Percentiles rank a stretch among this genome's conserved stretches.
Conservation (phyloP, 179 eudicot species). For the Pouteria campechiana region DNA sequence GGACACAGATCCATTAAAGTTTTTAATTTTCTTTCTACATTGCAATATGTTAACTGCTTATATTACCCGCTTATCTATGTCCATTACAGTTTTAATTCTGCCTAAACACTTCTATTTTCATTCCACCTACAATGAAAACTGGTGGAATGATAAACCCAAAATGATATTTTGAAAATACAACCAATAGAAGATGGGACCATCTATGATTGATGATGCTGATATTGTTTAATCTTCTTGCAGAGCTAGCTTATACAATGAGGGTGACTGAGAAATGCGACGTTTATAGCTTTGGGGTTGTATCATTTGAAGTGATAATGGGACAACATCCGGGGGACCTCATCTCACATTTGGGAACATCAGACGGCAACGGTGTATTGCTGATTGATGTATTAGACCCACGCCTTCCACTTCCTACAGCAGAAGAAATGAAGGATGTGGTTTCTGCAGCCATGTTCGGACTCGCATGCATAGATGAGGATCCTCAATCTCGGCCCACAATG, state of each 20-base stretch:
- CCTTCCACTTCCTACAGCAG: not conserved
- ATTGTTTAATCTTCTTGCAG: too few species aligned
- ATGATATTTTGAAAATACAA: too few species aligned
- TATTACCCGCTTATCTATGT: too few species aligned
- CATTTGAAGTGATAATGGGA: constrained; percentile 5
- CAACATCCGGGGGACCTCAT: constrained; percentile 2
- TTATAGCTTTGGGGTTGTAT: constrained; percentile 5
- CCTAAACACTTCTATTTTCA: too few species aligned
- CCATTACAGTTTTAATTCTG: too few species aligned
- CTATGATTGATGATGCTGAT: too few species aligned
- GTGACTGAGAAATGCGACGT: constrained; percentile 6
- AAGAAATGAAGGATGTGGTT: not conserved
- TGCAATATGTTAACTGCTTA: not conserved
- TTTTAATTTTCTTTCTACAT: not conserved
- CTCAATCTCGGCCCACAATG: constrained; percentile 3
- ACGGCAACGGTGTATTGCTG: not conserved
- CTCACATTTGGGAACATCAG: not conserved
- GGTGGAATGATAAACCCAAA: too few species aligned
- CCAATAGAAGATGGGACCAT: too few species aligned
- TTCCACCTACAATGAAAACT: too few species aligned
- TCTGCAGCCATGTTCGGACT: not conserved
- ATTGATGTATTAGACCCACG: constrained; percentile 5
- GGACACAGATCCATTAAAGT: too few species aligned
- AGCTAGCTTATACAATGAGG: not conserved
- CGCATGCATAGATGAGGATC: not conserved